These are phyloP conservation scores for Claviceps citrina DNA, from an alignment of 2,329 filamentous ascomycete genomes.

Conservation along the genomic window DNA sequence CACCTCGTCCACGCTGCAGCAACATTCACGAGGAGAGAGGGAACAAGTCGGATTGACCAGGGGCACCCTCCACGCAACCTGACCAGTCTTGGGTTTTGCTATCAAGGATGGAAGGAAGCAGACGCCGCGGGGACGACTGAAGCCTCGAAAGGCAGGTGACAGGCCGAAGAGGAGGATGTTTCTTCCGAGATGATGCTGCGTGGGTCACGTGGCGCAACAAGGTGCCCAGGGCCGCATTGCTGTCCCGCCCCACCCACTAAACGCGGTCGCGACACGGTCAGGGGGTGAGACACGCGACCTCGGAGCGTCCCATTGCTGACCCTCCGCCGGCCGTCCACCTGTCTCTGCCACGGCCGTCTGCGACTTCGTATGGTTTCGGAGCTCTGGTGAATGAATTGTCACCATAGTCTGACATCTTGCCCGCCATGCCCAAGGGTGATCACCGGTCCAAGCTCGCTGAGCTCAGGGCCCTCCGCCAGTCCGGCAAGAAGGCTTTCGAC, in stretches of 20 bases:
- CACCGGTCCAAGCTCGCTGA: conserved; percentile 50
- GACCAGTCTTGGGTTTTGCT: neutral
- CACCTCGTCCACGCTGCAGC: neutral
- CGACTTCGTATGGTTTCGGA: too few species aligned
- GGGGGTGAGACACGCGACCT: neutral
- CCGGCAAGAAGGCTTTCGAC: conserved; percentile 82
- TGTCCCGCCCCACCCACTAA: too few species aligned
- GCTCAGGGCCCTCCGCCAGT: conserved; percentile 66
- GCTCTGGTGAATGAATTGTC: conserved; percentile 7
- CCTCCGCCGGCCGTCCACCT: neutral
- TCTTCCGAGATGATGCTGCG: too few species aligned
- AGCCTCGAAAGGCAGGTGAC: neutral
- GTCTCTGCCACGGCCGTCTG: neutral
- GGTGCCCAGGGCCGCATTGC: too few species aligned
- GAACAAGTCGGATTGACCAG: neutral
- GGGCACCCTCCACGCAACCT: neutral
- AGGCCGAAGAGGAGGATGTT: neutral
- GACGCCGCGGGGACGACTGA: neutral
- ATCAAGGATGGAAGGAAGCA: conserved; percentile 3
- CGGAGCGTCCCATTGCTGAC: too few species aligned
- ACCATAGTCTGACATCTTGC: conserved; percentile 6
- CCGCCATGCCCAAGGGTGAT: conserved; percentile 22
- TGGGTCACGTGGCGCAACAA: too few species aligned
- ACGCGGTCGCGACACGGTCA: too few species aligned
- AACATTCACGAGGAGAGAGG: neutral